Conservation (phyloP, 306 rosid species). For the Lagenaria siceraria region DNA sequence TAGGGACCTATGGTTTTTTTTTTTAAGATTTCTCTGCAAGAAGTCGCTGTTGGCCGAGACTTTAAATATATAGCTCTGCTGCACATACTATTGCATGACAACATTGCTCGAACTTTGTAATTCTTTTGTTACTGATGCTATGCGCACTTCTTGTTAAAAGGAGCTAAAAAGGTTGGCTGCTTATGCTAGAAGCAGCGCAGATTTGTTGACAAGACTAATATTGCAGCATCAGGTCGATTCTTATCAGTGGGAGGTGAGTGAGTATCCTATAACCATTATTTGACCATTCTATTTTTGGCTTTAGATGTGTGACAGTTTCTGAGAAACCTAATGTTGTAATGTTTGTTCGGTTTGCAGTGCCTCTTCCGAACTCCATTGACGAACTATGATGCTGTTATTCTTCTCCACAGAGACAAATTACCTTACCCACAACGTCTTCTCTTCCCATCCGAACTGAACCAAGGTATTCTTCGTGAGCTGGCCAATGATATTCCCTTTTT, state of each 20-base stretch:
- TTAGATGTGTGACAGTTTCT: not conserved
- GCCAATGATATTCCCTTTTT: not conserved
- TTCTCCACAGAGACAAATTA: conserved; percentile 76
- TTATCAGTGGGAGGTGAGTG: conserved; percentile 78
- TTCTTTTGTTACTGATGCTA: conserved; percentile 6
- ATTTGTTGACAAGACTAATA: conserved; percentile 48
- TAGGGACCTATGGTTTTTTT: not conserved
- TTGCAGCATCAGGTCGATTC: conserved; percentile 46
- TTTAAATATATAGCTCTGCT: not conserved
- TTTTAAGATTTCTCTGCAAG: too few species aligned
- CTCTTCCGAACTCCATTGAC: conserved; percentile 82
- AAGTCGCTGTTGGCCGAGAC: not conserved
- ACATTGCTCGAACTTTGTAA: not conserved
- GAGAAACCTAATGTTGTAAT: not conserved
- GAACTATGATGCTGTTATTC: conserved; percentile 74
- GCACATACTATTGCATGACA: not conserved
- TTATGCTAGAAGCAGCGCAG: conserved; percentile 86
- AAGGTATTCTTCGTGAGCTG: conserved; percentile 29
- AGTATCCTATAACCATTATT: conserved; percentile 6
- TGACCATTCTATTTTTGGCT: not conserved
- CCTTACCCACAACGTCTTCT: conserved; percentile 83
- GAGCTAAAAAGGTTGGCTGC: conserved; percentile 77
- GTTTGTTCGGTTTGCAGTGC: conserved; percentile 41
- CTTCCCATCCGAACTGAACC: conserved; percentile 61
- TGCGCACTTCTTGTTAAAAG: conserved; percentile 25